These are phyloP conservation scores for Cyberlindnera maritima DNA, from an alignment of 805 yeast species.

Conservation along the genomic window DNA sequence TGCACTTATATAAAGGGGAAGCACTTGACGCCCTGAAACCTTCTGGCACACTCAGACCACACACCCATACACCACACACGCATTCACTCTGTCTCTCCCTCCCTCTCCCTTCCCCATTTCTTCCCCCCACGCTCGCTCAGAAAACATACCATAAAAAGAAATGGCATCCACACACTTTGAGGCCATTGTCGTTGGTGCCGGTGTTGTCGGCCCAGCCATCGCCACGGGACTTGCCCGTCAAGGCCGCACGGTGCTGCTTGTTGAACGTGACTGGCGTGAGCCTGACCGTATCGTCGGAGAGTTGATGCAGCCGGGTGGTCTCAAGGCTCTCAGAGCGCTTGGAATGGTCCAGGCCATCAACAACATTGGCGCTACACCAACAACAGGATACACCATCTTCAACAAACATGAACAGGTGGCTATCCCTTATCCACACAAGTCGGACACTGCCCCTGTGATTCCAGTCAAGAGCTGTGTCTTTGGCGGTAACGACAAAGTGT, in stretches of 20 bases:
- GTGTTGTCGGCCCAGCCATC: conserved; percentile 91
- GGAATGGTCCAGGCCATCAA: conserved; percentile 80
- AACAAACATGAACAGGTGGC: conserved; percentile 55
- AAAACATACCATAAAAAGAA: too few relatives aligned
- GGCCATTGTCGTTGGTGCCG: conserved; percentile 95
- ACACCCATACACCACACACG: too few relatives aligned
- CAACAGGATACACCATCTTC: conserved; percentile 77
- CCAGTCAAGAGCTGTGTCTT: conserved; percentile 55
- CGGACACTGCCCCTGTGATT: conserved; percentile 41
- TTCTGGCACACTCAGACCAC: too few relatives aligned
- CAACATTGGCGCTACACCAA: conserved; percentile 72
- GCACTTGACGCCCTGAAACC: too few relatives aligned
- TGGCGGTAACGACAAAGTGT: conserved; percentile 54
- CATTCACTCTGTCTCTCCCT: too few relatives aligned
- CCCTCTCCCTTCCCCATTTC: too few relatives aligned
- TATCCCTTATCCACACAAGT: conserved; percentile 72
- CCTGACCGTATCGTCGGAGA: conserved; percentile 99
- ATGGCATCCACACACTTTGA: conserved; percentile 46
- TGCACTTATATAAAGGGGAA: background rate
- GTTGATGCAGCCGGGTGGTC: conserved; percentile 95
- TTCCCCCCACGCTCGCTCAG: too few relatives aligned
- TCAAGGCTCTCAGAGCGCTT: conserved; percentile 73
- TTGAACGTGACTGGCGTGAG: conserved; percentile 86
- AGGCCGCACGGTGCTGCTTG: conserved; percentile 71
- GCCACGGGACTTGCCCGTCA: conserved; percentile 89